Evolutionary conservation across 805 yeast species (phyloP).

Genomic region (Lipomyces starkeyi): DNA sequence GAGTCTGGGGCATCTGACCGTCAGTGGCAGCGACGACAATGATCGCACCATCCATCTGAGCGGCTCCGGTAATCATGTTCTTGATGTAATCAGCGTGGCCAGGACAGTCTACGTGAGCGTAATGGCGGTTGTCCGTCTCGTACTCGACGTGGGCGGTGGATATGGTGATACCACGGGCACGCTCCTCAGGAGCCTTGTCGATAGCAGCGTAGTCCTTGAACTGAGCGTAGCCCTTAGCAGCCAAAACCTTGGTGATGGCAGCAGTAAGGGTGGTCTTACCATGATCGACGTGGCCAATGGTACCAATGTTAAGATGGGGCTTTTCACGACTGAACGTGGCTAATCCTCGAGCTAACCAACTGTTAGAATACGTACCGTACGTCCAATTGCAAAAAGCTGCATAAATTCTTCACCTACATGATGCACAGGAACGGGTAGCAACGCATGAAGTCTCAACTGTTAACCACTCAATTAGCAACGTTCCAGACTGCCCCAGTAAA

Average conservation of each 20-base stretch:
- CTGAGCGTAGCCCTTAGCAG: constrained; percentile 87
- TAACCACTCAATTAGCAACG: constrained; percentile 10
- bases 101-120: constrained; percentile 97
- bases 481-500: neutral
- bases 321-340: constrained; percentile 89
- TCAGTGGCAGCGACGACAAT: constrained; percentile 99
- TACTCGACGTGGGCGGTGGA: constrained; percentile 98
- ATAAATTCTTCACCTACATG: constrained; percentile 11
- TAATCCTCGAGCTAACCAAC: constrained; percentile 26
- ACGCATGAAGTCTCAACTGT: constrained; percentile 22
- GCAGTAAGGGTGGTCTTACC: constrained; percentile 99
- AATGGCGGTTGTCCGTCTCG: constrained; percentile 92
- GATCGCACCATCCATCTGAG: constrained; percentile 99
- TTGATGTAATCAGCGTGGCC: constrained; percentile 99
- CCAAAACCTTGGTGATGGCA: constrained; percentile 93
- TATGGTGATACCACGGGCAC: constrained; percentile 99
- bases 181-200: constrained; percentile 98
- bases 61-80: constrained; percentile 99
- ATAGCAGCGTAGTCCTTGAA: constrained; percentile 92
- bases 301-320: constrained; percentile 96
- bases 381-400: neutral
- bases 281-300: constrained; percentile 99
- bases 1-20: constrained; percentile 99
- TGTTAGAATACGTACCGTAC: neutral
- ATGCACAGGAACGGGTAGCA: constrained; percentile 13